Evolutionary conservation across 2,329 filamentous ascomycete genomes (phyloP).

Genomic region (Penicillium nordicum): DNA sequence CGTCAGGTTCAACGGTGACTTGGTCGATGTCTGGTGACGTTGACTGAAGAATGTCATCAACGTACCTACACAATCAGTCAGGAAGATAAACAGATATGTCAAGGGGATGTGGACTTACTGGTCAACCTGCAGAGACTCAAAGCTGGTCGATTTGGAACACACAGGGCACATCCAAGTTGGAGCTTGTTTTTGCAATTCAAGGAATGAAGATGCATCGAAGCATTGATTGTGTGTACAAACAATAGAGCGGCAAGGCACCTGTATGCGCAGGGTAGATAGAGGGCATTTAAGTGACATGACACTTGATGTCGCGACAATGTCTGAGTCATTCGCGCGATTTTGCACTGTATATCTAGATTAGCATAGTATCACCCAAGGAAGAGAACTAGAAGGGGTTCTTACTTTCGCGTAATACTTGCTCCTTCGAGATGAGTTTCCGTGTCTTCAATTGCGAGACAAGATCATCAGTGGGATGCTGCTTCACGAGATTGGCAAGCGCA

Average conservation of each 20-base stretch:
- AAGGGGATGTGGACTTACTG: conserved; percentile 55
- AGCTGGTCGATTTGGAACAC: conserved; percentile 79
- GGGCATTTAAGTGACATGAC: conserved; percentile 92
- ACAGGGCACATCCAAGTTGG: conserved; percentile 96
- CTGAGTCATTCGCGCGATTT: conserved; percentile 76
- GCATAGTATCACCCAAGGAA: conserved; percentile 12
- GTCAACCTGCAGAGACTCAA: conserved; percentile 79
- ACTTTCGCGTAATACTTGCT: conserved; percentile 81
- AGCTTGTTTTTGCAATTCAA: conserved; percentile 91
- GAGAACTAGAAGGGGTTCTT: conserved; percentile 21
- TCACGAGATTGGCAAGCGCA: conserved; percentile 71
- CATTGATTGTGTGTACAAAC: conserved; percentile 88
- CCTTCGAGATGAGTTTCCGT: conserved; percentile 71
- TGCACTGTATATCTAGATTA: conserved; percentile 57
- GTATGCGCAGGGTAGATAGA: conserved; percentile 78
- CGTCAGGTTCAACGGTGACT: conserved; percentile 85
- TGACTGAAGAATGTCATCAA: conserved; percentile 75
- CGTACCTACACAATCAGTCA: conserved; percentile 58
- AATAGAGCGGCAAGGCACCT: conserved; percentile 72
- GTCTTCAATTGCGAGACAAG: conserved; percentile 66
- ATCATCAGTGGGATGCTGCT: conserved; percentile 65
- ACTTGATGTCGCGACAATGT: conserved; percentile 83
- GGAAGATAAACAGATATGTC: neutral
- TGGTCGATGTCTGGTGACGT: conserved; percentile 72
- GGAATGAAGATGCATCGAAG: conserved; percentile 88